These are phyloP conservation scores for Cicer arietinum DNA, from an alignment of 306 rosid species.

Conservation along the genomic window DNA sequence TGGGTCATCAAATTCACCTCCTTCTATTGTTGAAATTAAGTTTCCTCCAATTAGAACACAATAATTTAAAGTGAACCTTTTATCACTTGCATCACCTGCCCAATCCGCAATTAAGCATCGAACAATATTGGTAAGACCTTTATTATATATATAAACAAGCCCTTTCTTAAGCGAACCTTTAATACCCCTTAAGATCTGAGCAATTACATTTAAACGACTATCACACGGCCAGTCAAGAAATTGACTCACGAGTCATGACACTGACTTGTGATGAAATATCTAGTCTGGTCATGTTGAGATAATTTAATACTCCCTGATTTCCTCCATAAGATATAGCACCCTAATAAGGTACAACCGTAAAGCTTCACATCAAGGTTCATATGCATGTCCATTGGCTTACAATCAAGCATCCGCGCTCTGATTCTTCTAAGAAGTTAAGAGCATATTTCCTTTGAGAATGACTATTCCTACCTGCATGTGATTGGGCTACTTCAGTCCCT, in stretches of 20 bases:
- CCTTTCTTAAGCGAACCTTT: neutral
- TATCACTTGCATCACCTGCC: neutral
- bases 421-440: neutral
- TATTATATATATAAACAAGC: neutral
- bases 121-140: neutral
- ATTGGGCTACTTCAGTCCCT: neutral
- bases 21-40: neutral
- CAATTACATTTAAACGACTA: neutral
- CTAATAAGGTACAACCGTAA: neutral
- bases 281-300: neutral
- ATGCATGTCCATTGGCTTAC: neutral
- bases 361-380: neutral
- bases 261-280: neutral
- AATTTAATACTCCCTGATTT: no score
- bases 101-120: neutral
- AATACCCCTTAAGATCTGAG: neutral
- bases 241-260: neutral
- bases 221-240: neutral
- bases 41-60: neutral
- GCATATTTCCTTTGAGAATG: neutral
- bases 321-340: neutral
- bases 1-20: no score
- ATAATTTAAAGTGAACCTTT: neutral
- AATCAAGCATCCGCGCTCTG: neutral
- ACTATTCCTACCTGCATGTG: neutral